These are phyloP conservation scores for Beta macrorhiza DNA, from an alignment of 179 eudicot genomes.

Conservation along the genomic window DNA sequence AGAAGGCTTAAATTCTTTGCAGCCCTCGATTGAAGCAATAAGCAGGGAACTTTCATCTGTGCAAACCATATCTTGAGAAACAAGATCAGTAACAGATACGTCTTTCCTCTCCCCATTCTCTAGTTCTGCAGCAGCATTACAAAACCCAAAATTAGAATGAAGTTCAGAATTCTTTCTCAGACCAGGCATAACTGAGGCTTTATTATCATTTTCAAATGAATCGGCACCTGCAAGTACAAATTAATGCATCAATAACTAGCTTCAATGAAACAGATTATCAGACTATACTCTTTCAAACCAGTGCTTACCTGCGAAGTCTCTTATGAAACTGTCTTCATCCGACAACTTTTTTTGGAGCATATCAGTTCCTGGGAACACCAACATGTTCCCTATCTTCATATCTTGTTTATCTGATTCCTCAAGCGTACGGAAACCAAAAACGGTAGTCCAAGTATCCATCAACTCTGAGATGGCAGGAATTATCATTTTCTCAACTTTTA, in stretches of 20 bases:
- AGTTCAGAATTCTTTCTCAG: slow-evolving; percentile 34
- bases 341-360: slow-evolving; percentile 71
- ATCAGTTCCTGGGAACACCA: slow-evolving; percentile 94
- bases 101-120: slow-evolving; percentile 26
- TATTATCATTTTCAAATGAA: slow-evolving; percentile 27
- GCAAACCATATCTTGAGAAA: slow-evolving; percentile 28
- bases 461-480: slow-evolving; percentile 95
- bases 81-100: slow-evolving; percentile 32
- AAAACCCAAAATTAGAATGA: slow-evolving; percentile 36
- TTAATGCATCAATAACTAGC: slow-evolving; percentile 10
- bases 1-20: slow-evolving; percentile 27
- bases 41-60: slow-evolving; percentile 19
- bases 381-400: slow-evolving; percentile 72
- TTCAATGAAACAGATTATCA: slow-evolving; percentile 1
- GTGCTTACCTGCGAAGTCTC: slow-evolving; percentile 27
- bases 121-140: slow-evolving; percentile 26
- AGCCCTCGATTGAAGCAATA: slow-evolving; percentile 23
- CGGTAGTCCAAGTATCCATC: slow-evolving; percentile 86
- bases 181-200: slow-evolving; percentile 30
- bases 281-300: slow-evolving; percentile 18
- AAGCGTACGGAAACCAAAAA: slow-evolving; percentile 67
- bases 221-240: slow-evolving; percentile 34
- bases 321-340: slow-evolving; percentile 26
- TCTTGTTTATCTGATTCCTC: slow-evolving; percentile 61
- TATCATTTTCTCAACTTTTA: slow-evolving; percentile 69